phyloP scores from a whole-genome alignment of 495 filamentous ascomycete genomes.

The Lasiosphaeria miniovina region DNA sequence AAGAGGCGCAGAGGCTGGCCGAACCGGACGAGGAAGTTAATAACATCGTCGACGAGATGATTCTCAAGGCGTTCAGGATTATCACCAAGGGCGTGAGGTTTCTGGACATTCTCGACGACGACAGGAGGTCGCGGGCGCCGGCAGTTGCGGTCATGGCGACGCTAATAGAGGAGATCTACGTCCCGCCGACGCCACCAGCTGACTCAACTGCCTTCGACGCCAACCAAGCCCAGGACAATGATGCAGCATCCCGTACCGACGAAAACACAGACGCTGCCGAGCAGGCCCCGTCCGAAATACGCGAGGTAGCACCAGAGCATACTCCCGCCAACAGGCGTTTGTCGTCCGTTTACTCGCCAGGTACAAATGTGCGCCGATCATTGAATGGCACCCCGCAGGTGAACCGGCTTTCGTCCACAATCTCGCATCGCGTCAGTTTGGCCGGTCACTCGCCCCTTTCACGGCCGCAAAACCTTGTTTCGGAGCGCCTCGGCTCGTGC shows the following conservation, averaged over 20 bases:
- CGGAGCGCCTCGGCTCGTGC: constrained; percentile 63
- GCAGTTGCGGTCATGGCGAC: constrained; percentile 57
- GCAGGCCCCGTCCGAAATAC: constrained; percentile 24
- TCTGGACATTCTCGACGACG: constrained; percentile 83
- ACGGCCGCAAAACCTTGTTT: constrained; percentile 49
- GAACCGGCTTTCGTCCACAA: constrained; percentile 46
- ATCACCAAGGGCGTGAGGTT: constrained; percentile 89
- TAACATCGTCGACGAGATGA: constrained; percentile 82
- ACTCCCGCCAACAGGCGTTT: constrained; percentile 40
- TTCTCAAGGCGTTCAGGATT: constrained; percentile 89
- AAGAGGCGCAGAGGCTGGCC: constrained; percentile 54
- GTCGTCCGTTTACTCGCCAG: constrained; percentile 37
- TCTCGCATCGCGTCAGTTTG: constrained; percentile 54
- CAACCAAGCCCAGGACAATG: constrained; percentile 28
- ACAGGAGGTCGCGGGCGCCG: constrained; percentile 48
- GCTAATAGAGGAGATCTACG: constrained; percentile 57
- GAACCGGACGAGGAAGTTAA: constrained; percentile 61
- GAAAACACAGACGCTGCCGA: constrained; percentile 29
- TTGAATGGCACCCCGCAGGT: constrained; percentile 31
- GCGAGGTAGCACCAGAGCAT: constrained; percentile 34
- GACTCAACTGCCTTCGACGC: constrained; percentile 49
- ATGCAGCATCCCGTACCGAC: constrained; percentile 38
- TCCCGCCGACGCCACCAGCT: constrained; percentile 71
- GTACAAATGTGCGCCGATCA: constrained; percentile 37
- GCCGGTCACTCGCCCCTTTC: constrained; percentile 43